phyloP scores from a whole-genome alignment of 768 basidiomycete genomes.

The Boletus rubroflammeus region DNA sequence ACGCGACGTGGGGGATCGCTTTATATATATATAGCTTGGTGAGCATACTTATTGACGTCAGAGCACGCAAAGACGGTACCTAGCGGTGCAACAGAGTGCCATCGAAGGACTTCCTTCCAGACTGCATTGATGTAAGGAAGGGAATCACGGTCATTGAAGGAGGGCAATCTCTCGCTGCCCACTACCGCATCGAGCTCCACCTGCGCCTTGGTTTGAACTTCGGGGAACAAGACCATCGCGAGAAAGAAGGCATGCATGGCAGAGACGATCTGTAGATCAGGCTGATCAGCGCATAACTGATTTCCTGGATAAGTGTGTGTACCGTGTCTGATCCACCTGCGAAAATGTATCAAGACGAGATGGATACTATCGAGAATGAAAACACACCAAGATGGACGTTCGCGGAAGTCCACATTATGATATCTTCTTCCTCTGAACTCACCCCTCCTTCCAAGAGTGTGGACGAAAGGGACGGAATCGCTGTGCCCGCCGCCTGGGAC shows the following conservation, averaged over 20 bases:
- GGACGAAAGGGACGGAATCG: conserved; percentile 19
- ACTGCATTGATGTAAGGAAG: conserved; percentile 28
- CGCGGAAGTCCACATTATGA: conserved; percentile 19
- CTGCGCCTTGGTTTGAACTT: conserved; percentile 22
- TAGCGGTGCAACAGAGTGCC: conserved; percentile 17
- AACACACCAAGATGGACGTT: conserved; percentile 9
- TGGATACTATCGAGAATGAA: too few species aligned
- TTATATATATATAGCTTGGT: not conserved
- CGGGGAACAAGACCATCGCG: conserved; percentile 24
- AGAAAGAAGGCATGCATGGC: conserved; percentile 22
- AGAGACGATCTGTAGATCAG: conserved; percentile 11
- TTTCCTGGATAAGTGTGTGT: too few species aligned
- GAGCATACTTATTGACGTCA: not conserved
- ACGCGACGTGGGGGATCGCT: conserved; percentile 14
- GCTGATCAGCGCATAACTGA: not conserved
- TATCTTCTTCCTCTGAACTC: conserved; percentile 15
- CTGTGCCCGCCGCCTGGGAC: conserved; percentile 15
- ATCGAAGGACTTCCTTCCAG: not conserved
- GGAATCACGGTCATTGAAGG: conserved; percentile 16
- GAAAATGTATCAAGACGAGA: too few species aligned
- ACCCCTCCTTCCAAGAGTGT: conserved; percentile 9
- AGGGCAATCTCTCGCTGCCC: conserved; percentile 19
- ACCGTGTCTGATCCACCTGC: too few species aligned
- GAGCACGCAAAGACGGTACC: conserved; percentile 26
- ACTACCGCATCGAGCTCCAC: conserved; percentile 26